Evolutionary conservation across 148 eudicot species (phyloP).

Genomic region (Amaranthus cruentus): DNA sequence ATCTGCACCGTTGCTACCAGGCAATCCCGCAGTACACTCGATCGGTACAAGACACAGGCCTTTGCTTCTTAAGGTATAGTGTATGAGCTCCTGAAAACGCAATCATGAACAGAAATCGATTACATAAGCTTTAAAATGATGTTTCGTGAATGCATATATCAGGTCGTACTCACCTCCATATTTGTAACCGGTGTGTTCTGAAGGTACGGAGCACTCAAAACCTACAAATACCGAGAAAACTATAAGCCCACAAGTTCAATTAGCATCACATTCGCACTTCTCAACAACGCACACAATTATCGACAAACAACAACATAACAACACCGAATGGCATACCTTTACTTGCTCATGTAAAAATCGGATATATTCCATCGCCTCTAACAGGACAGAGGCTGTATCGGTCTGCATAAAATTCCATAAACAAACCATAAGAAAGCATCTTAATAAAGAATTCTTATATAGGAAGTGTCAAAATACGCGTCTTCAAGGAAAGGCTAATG

Average conservation of each 20-base stretch:
- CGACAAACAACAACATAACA: background rate
- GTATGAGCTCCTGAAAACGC: slow-evolving; percentile 37
- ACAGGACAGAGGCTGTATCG: slow-evolving; percentile 90
- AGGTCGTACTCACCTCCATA: slow-evolving; percentile 43
- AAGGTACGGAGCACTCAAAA: slow-evolving; percentile 85
- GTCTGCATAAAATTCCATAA: slow-evolving; percentile 52
- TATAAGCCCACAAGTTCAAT: background rate
- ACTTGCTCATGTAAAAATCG: slow-evolving; percentile 86
- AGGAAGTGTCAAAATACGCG: background rate
- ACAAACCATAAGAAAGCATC: background rate
- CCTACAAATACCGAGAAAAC: slow-evolving; percentile 39
- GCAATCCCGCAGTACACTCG: slow-evolving; percentile 57
- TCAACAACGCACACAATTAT: background rate
- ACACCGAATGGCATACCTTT: slow-evolving; percentile 43
- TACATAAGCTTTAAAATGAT: too few relatives aligned
- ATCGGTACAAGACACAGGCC: slow-evolving; percentile 82
- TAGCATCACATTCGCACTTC: too few relatives aligned
- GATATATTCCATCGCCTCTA: slow-evolving; percentile 80
- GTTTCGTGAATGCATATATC: too few relatives aligned
- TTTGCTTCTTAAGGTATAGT: slow-evolving; percentile 57
- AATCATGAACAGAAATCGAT: background rate
- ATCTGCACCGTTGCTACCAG: slow-evolving; percentile 87
- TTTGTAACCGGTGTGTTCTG: slow-evolving; percentile 30
- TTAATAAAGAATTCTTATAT: background rate
- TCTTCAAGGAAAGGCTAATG: background rate